phyloP scores from a whole-genome alignment of 106 monocot genomes.

The Gastrodia elata region DNA sequence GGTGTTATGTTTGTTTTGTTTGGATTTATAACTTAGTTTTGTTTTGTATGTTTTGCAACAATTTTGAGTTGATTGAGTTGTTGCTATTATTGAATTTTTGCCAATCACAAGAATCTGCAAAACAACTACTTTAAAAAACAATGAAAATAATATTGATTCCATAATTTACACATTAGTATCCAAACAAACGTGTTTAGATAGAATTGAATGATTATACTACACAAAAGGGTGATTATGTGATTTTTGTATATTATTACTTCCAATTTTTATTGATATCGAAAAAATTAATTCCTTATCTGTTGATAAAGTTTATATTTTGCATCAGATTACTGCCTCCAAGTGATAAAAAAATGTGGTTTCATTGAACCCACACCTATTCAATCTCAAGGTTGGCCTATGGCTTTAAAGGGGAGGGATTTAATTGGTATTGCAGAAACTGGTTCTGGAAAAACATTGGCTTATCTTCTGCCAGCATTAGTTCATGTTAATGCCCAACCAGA shows the following conservation, averaged over 20 bases:
- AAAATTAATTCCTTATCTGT: not conserved
- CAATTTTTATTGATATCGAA: not conserved
- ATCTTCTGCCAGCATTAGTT: conserved; percentile 82
- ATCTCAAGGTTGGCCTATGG: conserved; percentile 98
- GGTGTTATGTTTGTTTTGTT: not conserved
- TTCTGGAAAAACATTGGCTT: conserved; percentile 91
- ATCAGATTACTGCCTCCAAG: conserved; percentile 63
- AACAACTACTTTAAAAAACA: not conserved
- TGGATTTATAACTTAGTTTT: not conserved
- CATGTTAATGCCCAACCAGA: conserved; percentile 89
- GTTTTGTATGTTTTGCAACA: not conserved
- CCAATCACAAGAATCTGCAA: not conserved
- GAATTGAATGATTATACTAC: not conserved
- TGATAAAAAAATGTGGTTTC: conserved; percentile 57
- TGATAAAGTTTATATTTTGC: conserved; percentile 9
- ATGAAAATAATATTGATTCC: not conserved
- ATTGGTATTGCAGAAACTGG: conserved; percentile 96
- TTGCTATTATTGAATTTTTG: not conserved
- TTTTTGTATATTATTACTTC: not conserved
- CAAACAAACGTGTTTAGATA: not conserved
- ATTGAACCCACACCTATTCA: conserved; percentile 94
- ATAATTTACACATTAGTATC: not conserved
- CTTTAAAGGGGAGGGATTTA: conserved; percentile 87
- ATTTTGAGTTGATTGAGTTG: not conserved
- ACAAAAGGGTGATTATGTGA: not conserved